A percentile compares a stretch with the other conserved stretches of the same genome.
phyloP scores from a whole-genome alignment of 192 early-diverging fungal genomes.

The Phycomyces blakesleeanus region DNA sequence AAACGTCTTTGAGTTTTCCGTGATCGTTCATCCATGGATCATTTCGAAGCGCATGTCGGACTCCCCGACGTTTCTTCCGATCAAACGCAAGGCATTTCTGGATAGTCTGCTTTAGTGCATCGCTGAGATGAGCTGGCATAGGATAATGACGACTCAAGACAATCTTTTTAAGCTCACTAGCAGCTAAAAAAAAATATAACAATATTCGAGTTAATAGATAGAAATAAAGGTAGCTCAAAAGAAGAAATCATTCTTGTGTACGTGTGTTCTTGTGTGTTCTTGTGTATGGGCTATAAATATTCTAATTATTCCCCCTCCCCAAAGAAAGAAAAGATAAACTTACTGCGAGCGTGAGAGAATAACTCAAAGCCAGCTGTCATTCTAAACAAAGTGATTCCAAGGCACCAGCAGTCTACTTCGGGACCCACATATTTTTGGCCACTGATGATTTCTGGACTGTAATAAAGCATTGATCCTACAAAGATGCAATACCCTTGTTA shows the following conservation, averaged over 20 bases:
- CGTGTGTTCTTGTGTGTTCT: no score
- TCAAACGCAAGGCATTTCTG: conserved; percentile 39
- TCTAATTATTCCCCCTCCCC: no score
- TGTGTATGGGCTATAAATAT: no score
- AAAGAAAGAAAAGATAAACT: no score
- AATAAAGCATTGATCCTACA: conserved; percentile 77
- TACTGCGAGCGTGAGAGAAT: conserved; percentile 36
- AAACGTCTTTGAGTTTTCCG: conserved; percentile 11
- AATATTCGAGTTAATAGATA: not conserved
- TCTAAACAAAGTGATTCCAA: conserved; percentile 86
- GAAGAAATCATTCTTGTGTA: no score
- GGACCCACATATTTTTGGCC: conserved; percentile 87
- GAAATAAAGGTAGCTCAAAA: conserved; percentile 1
- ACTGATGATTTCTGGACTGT: conserved; percentile 86
- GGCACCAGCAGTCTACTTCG: conserved; percentile 92
- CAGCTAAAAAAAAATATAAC: conserved; percentile 19
- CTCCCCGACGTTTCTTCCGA: conserved; percentile 28
- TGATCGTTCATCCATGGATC: conserved; percentile 43
- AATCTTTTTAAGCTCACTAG: conserved; percentile 45
- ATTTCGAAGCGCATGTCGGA: conserved; percentile 30
- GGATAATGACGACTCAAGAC: conserved; percentile 38
- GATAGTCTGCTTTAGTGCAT: conserved; percentile 36
- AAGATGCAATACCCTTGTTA: conserved; percentile 16
- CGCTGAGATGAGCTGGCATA: conserved; percentile 34
- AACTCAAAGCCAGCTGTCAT: conserved; percentile 55